Conservation (phyloP, 129 eudicot species). For the Centella asiatica region DNA sequence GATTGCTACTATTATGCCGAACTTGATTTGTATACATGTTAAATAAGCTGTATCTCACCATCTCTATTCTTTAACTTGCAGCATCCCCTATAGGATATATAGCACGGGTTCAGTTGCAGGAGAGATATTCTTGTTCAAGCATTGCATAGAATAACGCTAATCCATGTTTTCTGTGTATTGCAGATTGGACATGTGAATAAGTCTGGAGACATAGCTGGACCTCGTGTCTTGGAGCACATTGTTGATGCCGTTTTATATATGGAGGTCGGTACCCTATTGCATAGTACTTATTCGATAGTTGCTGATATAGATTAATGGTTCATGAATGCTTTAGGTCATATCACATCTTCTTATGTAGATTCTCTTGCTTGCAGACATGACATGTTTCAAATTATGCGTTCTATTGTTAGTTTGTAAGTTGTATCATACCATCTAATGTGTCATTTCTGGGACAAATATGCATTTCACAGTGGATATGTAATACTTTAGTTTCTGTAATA, state of each 20-base stretch:
- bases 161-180: constrained; percentile 7
- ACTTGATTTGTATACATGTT: too few species aligned
- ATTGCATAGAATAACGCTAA: not conserved
- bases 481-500: too few species aligned
- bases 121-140: not conserved
- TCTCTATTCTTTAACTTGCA: too few species aligned
- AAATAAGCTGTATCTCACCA: too few species aligned
- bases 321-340: not conserved
- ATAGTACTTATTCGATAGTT: constrained; percentile 9
- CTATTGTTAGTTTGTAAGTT: too few species aligned
- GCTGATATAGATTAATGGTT: not conserved
- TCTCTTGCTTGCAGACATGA: not conserved
- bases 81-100: not conserved
- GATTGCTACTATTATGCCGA: too few species aligned
- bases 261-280: constrained; percentile 61
- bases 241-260: constrained; percentile 88
- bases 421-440: too few species aligned
- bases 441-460: too few species aligned
- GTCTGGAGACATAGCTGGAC: constrained; percentile 97
- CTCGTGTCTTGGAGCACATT: constrained; percentile 93
- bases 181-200: constrained; percentile 95
- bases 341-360: constrained; percentile 1
- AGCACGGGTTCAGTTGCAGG: not conserved
- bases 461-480: too few species aligned
- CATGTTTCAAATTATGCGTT: not conserved